Base-by-base conservation (phyloP, 176 grass and related monocot species). In the Tillandsia leiboldiana region DNA sequence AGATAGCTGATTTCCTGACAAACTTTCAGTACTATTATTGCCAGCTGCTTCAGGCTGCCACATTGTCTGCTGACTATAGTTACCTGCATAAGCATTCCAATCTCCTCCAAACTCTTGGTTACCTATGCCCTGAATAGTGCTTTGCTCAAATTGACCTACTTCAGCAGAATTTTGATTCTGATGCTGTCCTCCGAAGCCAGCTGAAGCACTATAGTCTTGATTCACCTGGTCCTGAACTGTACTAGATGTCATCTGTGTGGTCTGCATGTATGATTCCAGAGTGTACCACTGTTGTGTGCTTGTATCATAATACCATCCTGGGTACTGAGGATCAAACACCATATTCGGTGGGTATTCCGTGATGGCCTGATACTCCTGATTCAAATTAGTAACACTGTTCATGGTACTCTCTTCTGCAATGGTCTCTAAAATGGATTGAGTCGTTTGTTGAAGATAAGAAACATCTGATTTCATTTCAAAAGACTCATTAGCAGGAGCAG, bases 281-380 rank as follows among this genome's bases (percentile, higher is more conserved):
- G 77, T 77, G 10, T 80, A 53, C 95, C 90, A 93, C 73, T 88
- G 81, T 64, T 93, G 87, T 0, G 70, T 99, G 78, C 82, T 88
- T 50, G 87, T 99, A 66, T 99, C 95, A 10, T 87, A 99, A 75
- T 90, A 99, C 89, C 89, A 99, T 65, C 90, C 87, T 0, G 82
- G 95, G 70, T 99, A 99, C 66, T 88, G 81, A 0, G 90, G 66
- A 10, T 99, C 91, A 70, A 99, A 99, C 18, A 90, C 57, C 84
- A 99, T 90, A 81, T 99, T 99, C 4, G 87, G 51, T 27, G 95
- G 95, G 80, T 87, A 99, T 17, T 90, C 87, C 0, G 24, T 64
- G 54, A 15, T 33, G 1, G 5, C 51, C 2, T 42, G 33, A 7
- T 42, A 42, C 33, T 47, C 74, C 53, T 75, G 80, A 18, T 72